These are phyloP conservation scores for Yamadazyma dendronema DNA, from an alignment of 1,139 yeast species.

Conservation along the genomic window DNA sequence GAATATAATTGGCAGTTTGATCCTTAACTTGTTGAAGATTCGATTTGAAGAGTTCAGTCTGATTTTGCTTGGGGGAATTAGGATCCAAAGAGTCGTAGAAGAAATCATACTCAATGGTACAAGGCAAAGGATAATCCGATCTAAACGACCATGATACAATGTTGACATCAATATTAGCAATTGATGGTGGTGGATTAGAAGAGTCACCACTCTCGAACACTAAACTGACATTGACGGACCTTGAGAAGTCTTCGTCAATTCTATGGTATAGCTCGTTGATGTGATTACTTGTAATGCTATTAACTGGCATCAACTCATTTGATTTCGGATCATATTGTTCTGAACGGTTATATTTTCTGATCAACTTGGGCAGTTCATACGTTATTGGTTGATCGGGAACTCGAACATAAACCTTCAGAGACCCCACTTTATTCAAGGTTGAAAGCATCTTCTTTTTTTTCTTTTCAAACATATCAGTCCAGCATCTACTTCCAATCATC, in stretches of 20 bases:
- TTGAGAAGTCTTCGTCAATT: constrained; percentile 21
- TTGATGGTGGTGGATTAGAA: constrained; percentile 29
- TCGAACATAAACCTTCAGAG: constrained; percentile 30
- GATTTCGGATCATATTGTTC: constrained; percentile 10
- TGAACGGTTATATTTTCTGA: constrained; percentile 34
- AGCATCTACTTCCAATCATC: constrained; percentile 28
- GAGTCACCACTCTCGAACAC: constrained; percentile 23
- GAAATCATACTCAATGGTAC: constrained; percentile 41
- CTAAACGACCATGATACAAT: constrained; percentile 43
- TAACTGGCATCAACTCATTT: constrained; percentile 18
- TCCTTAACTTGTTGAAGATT: constrained; percentile 40
- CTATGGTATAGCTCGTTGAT: constrained; percentile 36
- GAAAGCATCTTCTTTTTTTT: constrained; percentile 41
- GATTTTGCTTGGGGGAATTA: constrained; percentile 13
- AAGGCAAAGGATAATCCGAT: constrained; percentile 44
- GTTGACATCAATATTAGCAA: constrained; percentile 34
- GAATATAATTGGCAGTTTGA: constrained; percentile 31
- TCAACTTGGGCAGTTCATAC: constrained; percentile 38
- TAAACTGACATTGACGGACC: constrained; percentile 26
- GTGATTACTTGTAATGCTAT: constrained; percentile 20
- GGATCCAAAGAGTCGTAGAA: constrained; percentile 32
- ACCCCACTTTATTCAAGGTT: constrained; percentile 34
- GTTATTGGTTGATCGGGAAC: constrained; percentile 38
- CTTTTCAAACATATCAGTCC: constrained; percentile 31
- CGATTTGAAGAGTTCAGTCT: constrained; percentile 31